Conservation (phyloP, 2,329 filamentous ascomycete species). For the Microdochium bolleyi region DNA sequence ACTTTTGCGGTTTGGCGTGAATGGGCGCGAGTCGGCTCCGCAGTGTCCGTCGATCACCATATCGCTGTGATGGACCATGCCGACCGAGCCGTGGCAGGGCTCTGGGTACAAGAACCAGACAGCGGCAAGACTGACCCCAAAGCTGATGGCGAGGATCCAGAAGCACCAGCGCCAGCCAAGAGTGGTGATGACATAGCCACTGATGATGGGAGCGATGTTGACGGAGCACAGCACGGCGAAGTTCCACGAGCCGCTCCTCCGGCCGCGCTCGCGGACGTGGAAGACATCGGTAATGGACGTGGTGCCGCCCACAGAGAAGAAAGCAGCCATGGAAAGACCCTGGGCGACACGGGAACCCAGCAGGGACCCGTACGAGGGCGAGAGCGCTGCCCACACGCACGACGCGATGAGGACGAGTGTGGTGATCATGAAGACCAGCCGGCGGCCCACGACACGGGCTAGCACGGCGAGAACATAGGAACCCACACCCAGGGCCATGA, state of each 20-base stretch:
- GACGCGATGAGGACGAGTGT: background rate
- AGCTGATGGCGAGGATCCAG: slow-evolving; percentile 4
- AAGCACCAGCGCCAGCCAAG: slow-evolving; percentile 3
- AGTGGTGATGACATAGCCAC: slow-evolving; percentile 1
- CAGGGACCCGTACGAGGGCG: background rate
- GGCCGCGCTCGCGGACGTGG: slow-evolving; percentile 1
- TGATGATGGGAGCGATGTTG: background rate
- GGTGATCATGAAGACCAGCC: background rate
- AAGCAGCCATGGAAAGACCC: slow-evolving; percentile 5
- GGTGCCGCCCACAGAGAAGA: slow-evolving; percentile 7
- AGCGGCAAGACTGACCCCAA: background rate
- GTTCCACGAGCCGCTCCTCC: background rate
- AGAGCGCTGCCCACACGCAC: background rate
- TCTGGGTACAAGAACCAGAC: background rate
- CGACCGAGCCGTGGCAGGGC: background rate
- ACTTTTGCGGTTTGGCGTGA: too few relatives aligned
- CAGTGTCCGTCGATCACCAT: too few relatives aligned
- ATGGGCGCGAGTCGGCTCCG: too few relatives aligned
- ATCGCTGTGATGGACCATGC: too few relatives aligned
- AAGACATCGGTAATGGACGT: slow-evolving; percentile 4
- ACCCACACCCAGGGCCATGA: slow-evolving; percentile 6
- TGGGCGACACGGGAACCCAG: slow-evolving; percentile 4
- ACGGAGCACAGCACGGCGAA: slow-evolving; percentile 1
- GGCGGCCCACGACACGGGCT: background rate
- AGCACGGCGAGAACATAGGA: slow-evolving; percentile 1